Evolutionary conservation across 2,329 filamentous ascomycete genomes (phyloP).

Genomic region (Hymenoscyphus fructigenus): DNA sequence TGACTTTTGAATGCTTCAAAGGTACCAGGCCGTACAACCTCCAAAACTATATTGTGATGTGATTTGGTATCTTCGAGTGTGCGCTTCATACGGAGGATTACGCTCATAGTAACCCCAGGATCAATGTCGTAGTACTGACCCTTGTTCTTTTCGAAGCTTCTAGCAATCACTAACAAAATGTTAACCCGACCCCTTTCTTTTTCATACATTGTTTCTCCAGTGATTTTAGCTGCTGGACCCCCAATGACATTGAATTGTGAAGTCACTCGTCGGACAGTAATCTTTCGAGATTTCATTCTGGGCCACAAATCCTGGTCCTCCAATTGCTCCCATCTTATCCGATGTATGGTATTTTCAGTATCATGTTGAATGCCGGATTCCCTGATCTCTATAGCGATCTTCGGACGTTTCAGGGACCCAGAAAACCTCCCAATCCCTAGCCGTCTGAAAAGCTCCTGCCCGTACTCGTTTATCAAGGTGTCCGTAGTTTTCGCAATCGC

Average conservation of each 20-base stretch:
- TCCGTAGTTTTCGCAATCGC: not conserved
- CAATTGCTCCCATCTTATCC: conserved; percentile 4
- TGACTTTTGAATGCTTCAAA: not conserved
- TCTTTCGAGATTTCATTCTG: not conserved
- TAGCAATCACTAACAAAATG: not conserved
- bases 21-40: not conserved
- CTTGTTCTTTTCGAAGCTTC: conserved; percentile 1
- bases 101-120: not conserved
- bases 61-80: not conserved
- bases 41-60: not conserved
- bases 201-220: not conserved
- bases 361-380: not conserved
- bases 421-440: not conserved
- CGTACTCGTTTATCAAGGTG: not conserved
- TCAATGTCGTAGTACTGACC: conserved; percentile 1
- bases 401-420: not conserved
- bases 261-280: not conserved
- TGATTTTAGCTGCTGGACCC: not conserved
- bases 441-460: not conserved
- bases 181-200: conserved; percentile 3
- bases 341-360: conserved; percentile 2
- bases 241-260: not conserved
- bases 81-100: not conserved
- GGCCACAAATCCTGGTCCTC: not conserved
- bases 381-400: not conserved